Base-by-base conservation (phyloP, 176 grass and related monocot species). In the Avena insularis region DNA sequence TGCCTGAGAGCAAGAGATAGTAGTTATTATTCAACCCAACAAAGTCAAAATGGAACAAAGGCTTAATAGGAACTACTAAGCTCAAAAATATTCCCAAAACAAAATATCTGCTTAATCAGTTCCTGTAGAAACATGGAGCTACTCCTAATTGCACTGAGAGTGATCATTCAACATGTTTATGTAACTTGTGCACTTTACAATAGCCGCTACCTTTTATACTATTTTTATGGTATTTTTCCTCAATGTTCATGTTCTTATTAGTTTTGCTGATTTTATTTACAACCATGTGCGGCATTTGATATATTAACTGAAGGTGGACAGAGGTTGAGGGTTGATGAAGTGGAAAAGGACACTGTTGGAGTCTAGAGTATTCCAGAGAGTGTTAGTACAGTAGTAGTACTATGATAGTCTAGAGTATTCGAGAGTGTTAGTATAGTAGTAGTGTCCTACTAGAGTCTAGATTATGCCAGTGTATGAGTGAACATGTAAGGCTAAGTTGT, bases 1-100 rank as follows among this genome's bases (percentile, higher is more conserved):
- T 91, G 82, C 82, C 95, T 97, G 85, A 80, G 9, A 80, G 5
- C 54, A 2, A 70, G 21, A 75, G 50, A 14, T 29, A 54, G 16
- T 49, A 77, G 7, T 74, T 58, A 17, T 47, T 78, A 49, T 65
- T 31, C 62, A 23, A 65, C 62, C 25, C 77, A 75, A 5, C 2
- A 53, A 80, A 6, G 13, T 61, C 15, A 14, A 64, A 65, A 31
- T 31, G 62, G 25, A 65, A 29, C 62, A 12, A 64, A 64, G 51
- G 19, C 6, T 73, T 15, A 51, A 64, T 64, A 56, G 14, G 65
- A 85, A 50, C 46, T 77, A 78, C 33, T 57, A 64, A 11, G 25
- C 27, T 54, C 72, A 25, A 38, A 54, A 71, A 38, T 21, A 65
- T 31, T 2, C 5, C 27, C 27, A 65, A 65, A 65, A 65, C 11